Base-by-base conservation (phyloP, 1,284 basidiomycete species). In the Abortiporus biennis region DNA sequence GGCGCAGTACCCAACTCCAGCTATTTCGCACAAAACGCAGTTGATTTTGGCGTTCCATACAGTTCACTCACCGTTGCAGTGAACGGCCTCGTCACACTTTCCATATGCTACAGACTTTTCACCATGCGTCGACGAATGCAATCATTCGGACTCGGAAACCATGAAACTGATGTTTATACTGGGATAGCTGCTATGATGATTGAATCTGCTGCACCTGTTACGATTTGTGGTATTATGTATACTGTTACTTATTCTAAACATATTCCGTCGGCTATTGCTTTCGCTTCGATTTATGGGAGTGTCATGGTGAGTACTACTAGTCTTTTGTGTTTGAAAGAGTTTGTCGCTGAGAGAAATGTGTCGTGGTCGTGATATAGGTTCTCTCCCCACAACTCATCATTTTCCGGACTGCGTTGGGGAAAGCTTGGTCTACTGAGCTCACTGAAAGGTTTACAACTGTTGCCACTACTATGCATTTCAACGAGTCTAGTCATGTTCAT, bases 181-280 rank as follows among this genome's bases (percentile, higher is more conserved):
- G 15, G 19, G 9, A 19, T 42, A 5, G 20, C 35, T 16, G 22
- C 34, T 11, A 37, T 42, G 20, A 16, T 42, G 5, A 6, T 42
- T 15, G 41, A 42, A 23, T 37, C 34, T 21, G 41, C 41, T 9
- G 41, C 48, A 3, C 46, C 47, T 16, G 54, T 54, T 38, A 38
- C 47, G 22, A 27, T 47, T 31, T 30, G 44, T 16, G 49, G 49
- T 12, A 37, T 53, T 29, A 35, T 45, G 13, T 50, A n/a, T n/a
- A n/a, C n/a, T n/a, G n/a, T n/a, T n/a, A n/a, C n/a, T n/a, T n/a
- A n/a, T n/a, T n/a, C n/a, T n/a, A n/a, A n/a, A n/a, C n/a, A n/a
- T n/a, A n/a, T n/a, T n/a, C n/a, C n/a, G n/a, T n/a, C n/a, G n/a
- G n/a, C n/a, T n/a, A n/a, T n/a, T n/a, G n/a, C n/a, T n/a, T n/a